These are phyloP conservation scores for Nicotiana rustica DNA, from an alignment of 305 asterid species.

Conservation along the genomic window DNA sequence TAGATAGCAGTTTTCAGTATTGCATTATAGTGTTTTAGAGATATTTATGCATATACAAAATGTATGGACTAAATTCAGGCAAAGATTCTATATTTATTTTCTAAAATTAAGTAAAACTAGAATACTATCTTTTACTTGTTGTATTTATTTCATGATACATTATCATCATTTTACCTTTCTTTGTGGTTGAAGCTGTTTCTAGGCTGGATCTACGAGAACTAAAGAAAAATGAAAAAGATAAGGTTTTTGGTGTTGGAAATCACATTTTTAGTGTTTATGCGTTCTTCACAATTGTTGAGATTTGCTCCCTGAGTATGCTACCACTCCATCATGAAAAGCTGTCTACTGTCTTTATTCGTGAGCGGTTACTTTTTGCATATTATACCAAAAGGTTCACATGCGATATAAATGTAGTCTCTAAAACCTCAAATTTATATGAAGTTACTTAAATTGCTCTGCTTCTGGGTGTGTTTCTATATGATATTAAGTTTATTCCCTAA, in stretches of 20 bases:
- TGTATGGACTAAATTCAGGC: background rate
- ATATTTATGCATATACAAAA: background rate
- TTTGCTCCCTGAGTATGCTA: background rate
- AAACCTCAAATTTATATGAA: background rate
- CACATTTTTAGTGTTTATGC: background rate
- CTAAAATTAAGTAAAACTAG: background rate
- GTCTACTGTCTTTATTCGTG: background rate
- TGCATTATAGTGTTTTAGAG: conserved; percentile 17
- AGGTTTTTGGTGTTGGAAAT: background rate
- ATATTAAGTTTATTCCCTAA: background rate
- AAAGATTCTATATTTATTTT: background rate
- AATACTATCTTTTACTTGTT: background rate
- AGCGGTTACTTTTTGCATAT: background rate
- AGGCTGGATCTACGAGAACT: background rate
- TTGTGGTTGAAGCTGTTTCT: background rate
- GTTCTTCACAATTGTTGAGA: background rate
- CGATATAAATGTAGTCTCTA: background rate
- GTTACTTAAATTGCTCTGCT: background rate
- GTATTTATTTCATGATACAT: background rate
- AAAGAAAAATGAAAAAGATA: background rate
- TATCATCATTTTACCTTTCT: background rate
- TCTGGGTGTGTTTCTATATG: background rate
- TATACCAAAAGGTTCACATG: background rate
- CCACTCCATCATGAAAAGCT: background rate
- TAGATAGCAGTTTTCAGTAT: conserved; percentile 17